Percentiles rank a stretch among this genome's conserved stretches.
Evolutionary conservation across 352 stramenopile species (phyloP).

Genomic region (Pythium oligandrum): DNA sequence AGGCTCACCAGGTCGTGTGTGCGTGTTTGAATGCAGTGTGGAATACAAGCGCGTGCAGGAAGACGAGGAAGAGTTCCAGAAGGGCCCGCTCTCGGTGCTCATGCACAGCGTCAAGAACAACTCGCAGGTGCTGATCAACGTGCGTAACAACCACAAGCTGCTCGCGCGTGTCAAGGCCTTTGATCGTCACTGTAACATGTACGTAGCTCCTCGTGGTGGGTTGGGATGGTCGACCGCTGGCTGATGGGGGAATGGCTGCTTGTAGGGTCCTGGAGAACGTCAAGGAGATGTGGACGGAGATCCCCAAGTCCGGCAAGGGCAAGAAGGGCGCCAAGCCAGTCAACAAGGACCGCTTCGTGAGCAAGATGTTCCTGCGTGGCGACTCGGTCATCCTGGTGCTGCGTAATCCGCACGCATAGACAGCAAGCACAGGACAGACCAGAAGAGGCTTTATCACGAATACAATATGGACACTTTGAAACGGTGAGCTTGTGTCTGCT

Average conservation of each 20-base stretch:
- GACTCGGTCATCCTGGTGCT: constrained; percentile 99
- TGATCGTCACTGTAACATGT: constrained; percentile 99
- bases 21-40: constrained; percentile 2
- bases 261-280: constrained; percentile 98
- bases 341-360: constrained; percentile 99
- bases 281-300: constrained; percentile 99
- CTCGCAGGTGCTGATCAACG: constrained; percentile 99
- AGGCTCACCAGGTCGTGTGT: no score
- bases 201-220: constrained; percentile 20
- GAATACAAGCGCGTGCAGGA: constrained; percentile 87
- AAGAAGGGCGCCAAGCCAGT: constrained; percentile 94
- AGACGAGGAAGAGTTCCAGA: constrained; percentile 93
- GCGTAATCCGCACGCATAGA: constrained; percentile 92
- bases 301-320: constrained; percentile 95
- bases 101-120: constrained; percentile 98
- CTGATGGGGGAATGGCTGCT: constrained; percentile 4
- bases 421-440: not conserved
- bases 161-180: constrained; percentile 99
- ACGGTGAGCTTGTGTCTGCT: no score
- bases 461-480: no score
- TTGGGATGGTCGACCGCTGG: not conserved
- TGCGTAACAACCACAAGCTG: constrained; percentile 99
- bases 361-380: constrained; percentile 99
- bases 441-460: no score
- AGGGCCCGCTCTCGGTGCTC: constrained; percentile 95